Conservation (phyloP, 768 basidiomycete species). For the Leccinum barrowsii region DNA sequence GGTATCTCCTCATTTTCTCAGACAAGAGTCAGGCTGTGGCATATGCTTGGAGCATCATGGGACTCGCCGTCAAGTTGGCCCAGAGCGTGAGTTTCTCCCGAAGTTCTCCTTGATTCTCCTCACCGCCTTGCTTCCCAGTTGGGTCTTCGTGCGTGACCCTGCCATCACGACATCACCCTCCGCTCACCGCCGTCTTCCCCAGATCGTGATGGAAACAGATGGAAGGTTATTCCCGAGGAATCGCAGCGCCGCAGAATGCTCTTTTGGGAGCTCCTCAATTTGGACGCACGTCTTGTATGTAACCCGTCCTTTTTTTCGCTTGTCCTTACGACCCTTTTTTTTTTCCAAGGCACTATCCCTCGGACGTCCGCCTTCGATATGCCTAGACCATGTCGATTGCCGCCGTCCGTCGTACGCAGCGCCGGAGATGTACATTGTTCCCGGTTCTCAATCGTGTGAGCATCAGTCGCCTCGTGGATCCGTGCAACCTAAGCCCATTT, state of each 20-base stretch:
- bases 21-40: constrained; percentile 70
- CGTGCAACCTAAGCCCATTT: constrained; percentile 6
- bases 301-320: constrained; percentile 15
- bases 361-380: constrained; percentile 68
- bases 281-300: constrained; percentile 66
- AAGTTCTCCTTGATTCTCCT: constrained; percentile 1
- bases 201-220: constrained; percentile 67
- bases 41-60: constrained; percentile 76
- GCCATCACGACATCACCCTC: constrained; percentile 4
- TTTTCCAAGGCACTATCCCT: constrained; percentile 57
- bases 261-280: constrained; percentile 71
- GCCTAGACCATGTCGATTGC: constrained; percentile 63
- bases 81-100: constrained; percentile 54
- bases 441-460: constrained; percentile 30
- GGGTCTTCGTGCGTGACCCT: constrained; percentile 54
- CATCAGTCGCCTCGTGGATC: constrained; percentile 3
- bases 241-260: constrained; percentile 64
- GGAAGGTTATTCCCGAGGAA: constrained; percentile 69
- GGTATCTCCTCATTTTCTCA: constrained; percentile 72
- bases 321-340: constrained; percentile 5
- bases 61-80: constrained; percentile 68
- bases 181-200: constrained; percentile 26
- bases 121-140: constrained; percentile 39
- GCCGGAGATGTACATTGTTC: constrained; percentile 29
- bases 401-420: constrained; percentile 35